Conservation (phyloP, 2,329 filamentous ascomycete species). For the Arachnomyces sp. region DNA sequence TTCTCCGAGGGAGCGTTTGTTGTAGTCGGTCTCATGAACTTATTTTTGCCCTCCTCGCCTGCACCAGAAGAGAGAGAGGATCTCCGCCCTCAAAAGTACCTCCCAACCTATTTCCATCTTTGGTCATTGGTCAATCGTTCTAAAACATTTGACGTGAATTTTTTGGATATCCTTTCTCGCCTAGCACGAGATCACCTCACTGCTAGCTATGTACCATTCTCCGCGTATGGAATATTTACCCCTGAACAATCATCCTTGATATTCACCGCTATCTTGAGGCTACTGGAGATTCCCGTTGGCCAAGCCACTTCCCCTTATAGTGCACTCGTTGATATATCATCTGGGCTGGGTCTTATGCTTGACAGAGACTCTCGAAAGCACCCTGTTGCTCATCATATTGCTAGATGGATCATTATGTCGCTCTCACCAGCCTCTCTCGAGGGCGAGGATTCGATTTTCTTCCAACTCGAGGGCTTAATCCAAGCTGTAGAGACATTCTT, state of each 20-base stretch:
- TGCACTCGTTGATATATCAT: conserved; percentile 66
- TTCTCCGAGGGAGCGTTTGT: conserved; percentile 89
- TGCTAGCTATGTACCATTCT: conserved; percentile 68
- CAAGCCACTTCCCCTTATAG: conserved; percentile 92
- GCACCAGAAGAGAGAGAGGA: conserved; percentile 63
- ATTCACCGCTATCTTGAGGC: conserved; percentile 79
- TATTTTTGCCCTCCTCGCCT: conserved; percentile 78
- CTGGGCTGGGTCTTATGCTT: conserved; percentile 75
- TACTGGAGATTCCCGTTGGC: conserved; percentile 93
- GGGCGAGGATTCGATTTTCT: conserved; percentile 69
- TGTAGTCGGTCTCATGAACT: conserved; percentile 78
- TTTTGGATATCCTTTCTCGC: conserved; percentile 83
- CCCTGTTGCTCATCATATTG: conserved; percentile 83
- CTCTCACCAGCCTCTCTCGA: conserved; percentile 76
- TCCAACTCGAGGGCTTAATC: conserved; percentile 81
- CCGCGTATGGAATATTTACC: conserved; percentile 83
- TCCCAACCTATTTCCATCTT: conserved; percentile 91
- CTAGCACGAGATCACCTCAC: conserved; percentile 75
- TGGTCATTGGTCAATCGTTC: conserved; percentile 93
- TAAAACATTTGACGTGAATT: conserved; percentile 75
- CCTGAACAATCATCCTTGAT: conserved; percentile 85
- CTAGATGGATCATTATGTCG: conserved; percentile 87
- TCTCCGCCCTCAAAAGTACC: conserved; percentile 78
- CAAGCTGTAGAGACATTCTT: conserved; percentile 98
- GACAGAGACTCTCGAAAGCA: conserved; percentile 93